Evolutionary conservation across 495 filamentous ascomycete genomes (phyloP), one percentile per base, ranked within the genome.

Genomic region (Aspergillus sparsus): DNA sequence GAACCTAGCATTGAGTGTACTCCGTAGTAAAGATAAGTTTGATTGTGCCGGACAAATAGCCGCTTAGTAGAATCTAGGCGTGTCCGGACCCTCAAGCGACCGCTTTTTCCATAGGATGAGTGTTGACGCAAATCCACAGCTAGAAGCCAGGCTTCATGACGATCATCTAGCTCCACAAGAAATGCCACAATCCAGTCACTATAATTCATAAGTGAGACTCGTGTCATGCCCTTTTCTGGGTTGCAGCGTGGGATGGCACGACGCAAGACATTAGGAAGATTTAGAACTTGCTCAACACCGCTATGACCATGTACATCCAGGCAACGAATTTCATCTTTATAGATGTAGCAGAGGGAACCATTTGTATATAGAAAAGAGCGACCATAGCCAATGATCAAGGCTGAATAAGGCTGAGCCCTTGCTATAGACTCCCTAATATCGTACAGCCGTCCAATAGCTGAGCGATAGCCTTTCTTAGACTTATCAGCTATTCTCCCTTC

Each of bases 21-120:
- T 8, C 87, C 89, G 65, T 85, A 91, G 72, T 84, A 91, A 15
- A 93, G 77, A 66, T 83, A 87, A 3, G 76, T 68, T 12, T 74
- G 65, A 62, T 85, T 85, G 66, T 92, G 87, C 13, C 89, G 84
- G 3, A 90, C 88, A 64, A 91, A 87, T 12, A 90, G 68, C 64
- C 82, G 84, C 34, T 78, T 67, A 13, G 74, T 77, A 6, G 80
- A 79, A 1, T 73, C 71, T 7, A 89, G 65, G 5, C 54, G 70
- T 3, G 73, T 68, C 2, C 69, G 63, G 9, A 78, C 63, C 1
- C 86, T 67, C 21, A 83, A 54, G 8, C 71, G 60, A 11, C 71
- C 69, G 11, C 67, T 59, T 42, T 71, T 74, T 6, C 53, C 49
- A 11, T 49, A 64, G 1, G 58, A 57, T 35, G 61, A 27, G 21